phyloP scores from a whole-genome alignment of 345 rosid genomes.

The Psidium guajava region DNA sequence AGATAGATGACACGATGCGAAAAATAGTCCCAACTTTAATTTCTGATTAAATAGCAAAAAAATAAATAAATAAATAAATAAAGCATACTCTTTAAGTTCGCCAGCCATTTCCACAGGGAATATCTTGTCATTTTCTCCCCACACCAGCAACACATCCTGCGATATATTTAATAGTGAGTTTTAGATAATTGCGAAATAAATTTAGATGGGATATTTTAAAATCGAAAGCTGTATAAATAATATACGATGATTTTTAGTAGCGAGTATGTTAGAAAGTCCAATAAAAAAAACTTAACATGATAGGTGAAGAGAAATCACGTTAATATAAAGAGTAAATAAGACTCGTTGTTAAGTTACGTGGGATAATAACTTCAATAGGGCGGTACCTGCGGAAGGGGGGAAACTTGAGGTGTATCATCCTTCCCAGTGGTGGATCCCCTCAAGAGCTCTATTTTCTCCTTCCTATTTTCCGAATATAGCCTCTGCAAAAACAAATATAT shows the following conservation, averaged over 20 bases:
- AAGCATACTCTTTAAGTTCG: conserved; percentile 49
- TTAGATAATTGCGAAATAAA: too few species aligned
- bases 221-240: neutral
- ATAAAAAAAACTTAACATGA: too few species aligned
- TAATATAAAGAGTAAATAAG: too few species aligned
- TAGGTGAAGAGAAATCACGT: too few species aligned
- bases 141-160: conserved; percentile 62
- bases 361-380: too few species aligned
- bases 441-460: conserved; percentile 59
- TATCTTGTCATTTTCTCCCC: conserved; percentile 82
- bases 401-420: conserved; percentile 27
- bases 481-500: conserved; percentile 30
- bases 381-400: conserved; percentile 55
- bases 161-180: neutral
- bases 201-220: too few species aligned
- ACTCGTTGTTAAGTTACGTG: too few species aligned
- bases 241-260: neutral
- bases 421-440: conserved; percentile 39
- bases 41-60: neutral
- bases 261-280: too few species aligned
- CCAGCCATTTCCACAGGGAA: conserved; percentile 74
- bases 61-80: neutral
- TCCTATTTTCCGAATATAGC: conserved; percentile 50
- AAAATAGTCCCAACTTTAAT: neutral
- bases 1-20: neutral